These are phyloP conservation scores for Maudiozyma turicensis DNA, from an alignment of 805 yeast genomes.

Conservation along the genomic window DNA sequence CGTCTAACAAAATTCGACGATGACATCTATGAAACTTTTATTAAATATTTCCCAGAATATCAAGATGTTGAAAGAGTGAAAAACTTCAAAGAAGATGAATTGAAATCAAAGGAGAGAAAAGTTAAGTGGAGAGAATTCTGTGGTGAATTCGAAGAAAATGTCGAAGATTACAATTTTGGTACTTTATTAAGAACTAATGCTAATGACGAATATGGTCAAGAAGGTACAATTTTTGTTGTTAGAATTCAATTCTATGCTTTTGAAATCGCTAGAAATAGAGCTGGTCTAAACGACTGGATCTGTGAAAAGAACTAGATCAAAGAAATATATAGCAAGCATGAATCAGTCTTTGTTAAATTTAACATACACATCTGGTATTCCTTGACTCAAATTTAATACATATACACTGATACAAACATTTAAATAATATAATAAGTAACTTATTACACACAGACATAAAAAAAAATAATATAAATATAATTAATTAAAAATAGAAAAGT, in stretches of 20 bases:
- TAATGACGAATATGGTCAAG: conserved; percentile 67
- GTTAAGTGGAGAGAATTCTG: conserved; percentile 85
- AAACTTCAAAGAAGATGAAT: conserved; percentile 59
- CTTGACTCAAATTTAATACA: too few relatives aligned
- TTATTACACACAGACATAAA: background rate
- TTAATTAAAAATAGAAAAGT: background rate
- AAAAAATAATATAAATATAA: background rate
- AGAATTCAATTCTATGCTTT: conserved; percentile 92
- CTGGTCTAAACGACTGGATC: conserved; percentile 89
- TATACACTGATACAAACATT: too few relatives aligned
- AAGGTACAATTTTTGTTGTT: conserved; percentile 78
- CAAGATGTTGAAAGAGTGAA: conserved; percentile 47
- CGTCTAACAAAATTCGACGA: conserved; percentile 65
- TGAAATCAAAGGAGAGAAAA: conserved; percentile 75
- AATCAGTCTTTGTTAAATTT: too few relatives aligned
- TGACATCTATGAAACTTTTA: conserved; percentile 50
- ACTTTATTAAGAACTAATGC: conserved; percentile 75
- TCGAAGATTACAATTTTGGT: conserved; percentile 93
- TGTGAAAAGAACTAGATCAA: conserved; percentile 6
- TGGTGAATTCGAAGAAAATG: conserved; percentile 64
- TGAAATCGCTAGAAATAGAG: conserved; percentile 87
- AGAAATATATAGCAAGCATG: too few relatives aligned
- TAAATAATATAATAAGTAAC: too few relatives aligned
- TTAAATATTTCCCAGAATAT: conserved; percentile 84
- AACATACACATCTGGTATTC: too few relatives aligned